Percentiles rank a stretch among this genome's conserved stretches.
phyloP scores from a whole-genome alignment of 768 basidiomycete species.

The Boletus pseudo-olivaceus region DNA sequence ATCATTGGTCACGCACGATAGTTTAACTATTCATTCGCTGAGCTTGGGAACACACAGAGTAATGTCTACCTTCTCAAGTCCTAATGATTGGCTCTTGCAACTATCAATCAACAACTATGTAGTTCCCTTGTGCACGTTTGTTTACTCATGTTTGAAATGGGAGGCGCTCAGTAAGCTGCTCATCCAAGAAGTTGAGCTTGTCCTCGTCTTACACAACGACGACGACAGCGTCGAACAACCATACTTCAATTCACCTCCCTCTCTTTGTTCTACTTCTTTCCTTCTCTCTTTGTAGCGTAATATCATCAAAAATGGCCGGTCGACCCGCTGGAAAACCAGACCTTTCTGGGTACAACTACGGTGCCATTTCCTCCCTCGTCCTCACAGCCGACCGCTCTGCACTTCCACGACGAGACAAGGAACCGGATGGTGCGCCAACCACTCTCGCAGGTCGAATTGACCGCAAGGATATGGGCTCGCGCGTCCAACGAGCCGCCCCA shows the following conservation, averaged over 20 bases:
- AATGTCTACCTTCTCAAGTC: no score
- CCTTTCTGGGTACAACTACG: slow-evolving; percentile 92
- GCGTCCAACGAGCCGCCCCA: slow-evolving; percentile 75
- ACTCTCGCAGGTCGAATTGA: slow-evolving; percentile 90
- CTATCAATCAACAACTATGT: no score
- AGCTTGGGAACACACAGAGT: not conserved
- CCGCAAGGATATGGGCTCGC: slow-evolving; percentile 89
- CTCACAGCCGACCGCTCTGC: slow-evolving; percentile 85
- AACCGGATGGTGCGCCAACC: slow-evolving; percentile 95
- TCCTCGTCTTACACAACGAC: slow-evolving; percentile 9
- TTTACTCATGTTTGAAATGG: slow-evolving; percentile 20
- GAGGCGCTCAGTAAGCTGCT: slow-evolving; percentile 15
- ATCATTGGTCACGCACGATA: not conserved
- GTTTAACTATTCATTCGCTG: not conserved
- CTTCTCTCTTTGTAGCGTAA: slow-evolving; percentile 4
- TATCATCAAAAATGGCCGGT: slow-evolving; percentile 33
- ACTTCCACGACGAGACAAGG: slow-evolving; percentile 84
- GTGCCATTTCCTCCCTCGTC: slow-evolving; percentile 90
- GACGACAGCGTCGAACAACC: slow-evolving; percentile 9
- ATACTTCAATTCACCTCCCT: not conserved
- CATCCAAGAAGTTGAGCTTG: not conserved
- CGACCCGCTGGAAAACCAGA: slow-evolving; percentile 60
- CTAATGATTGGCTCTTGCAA: not conserved
- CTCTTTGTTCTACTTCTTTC: not conserved
- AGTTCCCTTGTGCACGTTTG: slow-evolving; percentile 3